Conservation (phyloP, 495 filamentous ascomycete genomes). For the Aspergillus bridgeri region DNA sequence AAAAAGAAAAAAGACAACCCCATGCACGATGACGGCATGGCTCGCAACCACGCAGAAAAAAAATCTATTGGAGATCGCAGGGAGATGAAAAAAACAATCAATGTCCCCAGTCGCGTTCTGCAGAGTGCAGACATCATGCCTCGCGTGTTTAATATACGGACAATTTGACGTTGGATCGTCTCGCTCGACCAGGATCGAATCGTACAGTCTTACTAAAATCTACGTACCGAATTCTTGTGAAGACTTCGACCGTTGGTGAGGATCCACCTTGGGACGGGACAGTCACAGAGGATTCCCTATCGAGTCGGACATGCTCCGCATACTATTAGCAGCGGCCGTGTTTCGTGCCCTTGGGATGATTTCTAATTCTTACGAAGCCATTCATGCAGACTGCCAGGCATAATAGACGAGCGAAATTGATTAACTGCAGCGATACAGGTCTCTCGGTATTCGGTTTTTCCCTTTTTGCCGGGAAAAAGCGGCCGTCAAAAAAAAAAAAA, state of each 20-base stretch:
- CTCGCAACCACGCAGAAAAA: neutral
- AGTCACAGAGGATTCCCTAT: neutral
- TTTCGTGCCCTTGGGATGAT: neutral
- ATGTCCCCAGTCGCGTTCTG: constrained; percentile 11
- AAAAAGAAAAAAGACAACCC: neutral
- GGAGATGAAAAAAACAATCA: neutral
- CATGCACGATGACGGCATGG: neutral
- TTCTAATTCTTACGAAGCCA: neutral
- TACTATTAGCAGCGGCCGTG: neutral
- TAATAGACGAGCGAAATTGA: neutral
- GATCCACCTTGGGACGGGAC: neutral
- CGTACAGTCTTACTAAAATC: constrained; percentile 1
- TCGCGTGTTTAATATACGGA: constrained; percentile 8
- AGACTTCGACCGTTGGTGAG: neutral
- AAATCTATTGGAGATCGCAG: neutral
- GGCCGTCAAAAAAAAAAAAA: neutral
- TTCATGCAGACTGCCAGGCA: neutral
- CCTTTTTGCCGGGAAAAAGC: neutral
- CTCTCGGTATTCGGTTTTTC: neutral
- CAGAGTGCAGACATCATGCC: constrained; percentile 18
- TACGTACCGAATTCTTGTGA: neutral
- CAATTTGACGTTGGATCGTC: neutral
- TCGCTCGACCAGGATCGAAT: neutral
- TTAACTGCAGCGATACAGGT: neutral
- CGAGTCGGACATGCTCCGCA: neutral